phyloP scores from a whole-genome alignment of 2,329 filamentous ascomycete species.

The Verticillium klebahnii region DNA sequence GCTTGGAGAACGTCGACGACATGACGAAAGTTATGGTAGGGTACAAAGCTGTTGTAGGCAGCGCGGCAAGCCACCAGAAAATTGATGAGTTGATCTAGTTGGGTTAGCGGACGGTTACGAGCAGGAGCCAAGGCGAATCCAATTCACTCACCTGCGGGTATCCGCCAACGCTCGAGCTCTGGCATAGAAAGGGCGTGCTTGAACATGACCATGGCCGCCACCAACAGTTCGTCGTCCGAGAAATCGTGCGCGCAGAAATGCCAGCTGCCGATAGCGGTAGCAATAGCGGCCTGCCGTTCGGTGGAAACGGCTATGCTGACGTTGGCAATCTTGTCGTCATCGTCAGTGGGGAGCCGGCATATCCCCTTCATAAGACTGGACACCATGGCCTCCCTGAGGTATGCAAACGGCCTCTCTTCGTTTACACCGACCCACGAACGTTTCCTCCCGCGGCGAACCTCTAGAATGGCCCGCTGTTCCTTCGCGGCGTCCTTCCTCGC shows the following conservation, averaged over 20 bases:
- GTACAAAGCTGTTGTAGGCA: conserved; percentile 94
- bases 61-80: conserved; percentile 85
- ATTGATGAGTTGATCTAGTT: conserved; percentile 69
- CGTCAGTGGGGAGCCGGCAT: conserved; percentile 61
- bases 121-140: conserved; percentile 13
- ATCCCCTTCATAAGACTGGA: conserved; percentile 86
- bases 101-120: conserved; percentile 30
- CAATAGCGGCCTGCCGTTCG: conserved; percentile 62
- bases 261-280: conserved; percentile 71
- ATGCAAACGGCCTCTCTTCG: conserved; percentile 81
- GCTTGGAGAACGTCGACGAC: conserved; percentile 95
- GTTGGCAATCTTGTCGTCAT: conserved; percentile 57
- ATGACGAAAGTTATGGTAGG: conserved; percentile 98
- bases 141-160: conserved; percentile 64
- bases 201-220: conserved; percentile 83
- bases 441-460: conserved; percentile 71
- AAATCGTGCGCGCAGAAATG: conserved; percentile 87
- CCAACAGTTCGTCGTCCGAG: conserved; percentile 82
- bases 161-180: conserved; percentile 74
- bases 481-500: conserved; percentile 71
- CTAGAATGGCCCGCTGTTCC: conserved; percentile 68
- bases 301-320: conserved; percentile 64
- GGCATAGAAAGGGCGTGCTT: conserved; percentile 80
- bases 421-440: conserved; percentile 88
- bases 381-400: conserved; percentile 89